Conservation (phyloP, 176 grass and related monocot species). For the Typha latifolia region DNA sequence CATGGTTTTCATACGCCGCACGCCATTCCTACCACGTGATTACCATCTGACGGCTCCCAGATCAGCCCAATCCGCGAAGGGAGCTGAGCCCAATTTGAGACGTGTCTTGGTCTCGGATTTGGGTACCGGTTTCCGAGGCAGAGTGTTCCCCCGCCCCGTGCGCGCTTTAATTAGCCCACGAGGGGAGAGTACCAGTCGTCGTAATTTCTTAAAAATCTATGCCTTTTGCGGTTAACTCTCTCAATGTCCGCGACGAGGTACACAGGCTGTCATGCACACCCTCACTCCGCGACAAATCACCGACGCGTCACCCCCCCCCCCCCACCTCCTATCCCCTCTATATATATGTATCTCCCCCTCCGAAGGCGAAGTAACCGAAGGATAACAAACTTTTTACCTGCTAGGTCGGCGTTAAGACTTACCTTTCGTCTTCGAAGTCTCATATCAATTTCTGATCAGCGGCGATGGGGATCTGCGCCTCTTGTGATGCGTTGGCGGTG, state of each 20-base stretch:
- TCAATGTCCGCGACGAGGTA: neutral
- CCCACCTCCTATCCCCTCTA: neutral
- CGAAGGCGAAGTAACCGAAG: neutral
- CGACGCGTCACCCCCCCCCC: neutral
- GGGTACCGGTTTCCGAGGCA: neutral
- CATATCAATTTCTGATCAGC: neutral
- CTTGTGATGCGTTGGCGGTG: neutral
- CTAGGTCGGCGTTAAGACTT: neutral
- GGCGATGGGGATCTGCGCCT: slow-evolving; percentile 3
- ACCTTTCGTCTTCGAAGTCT: neutral
- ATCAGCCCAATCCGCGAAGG: neutral
- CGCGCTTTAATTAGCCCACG: neutral
- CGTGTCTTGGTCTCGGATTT: neutral
- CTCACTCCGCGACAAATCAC: neutral
- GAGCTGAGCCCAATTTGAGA: neutral
- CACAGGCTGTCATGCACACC: neutral
- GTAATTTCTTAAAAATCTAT: neutral
- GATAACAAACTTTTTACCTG: neutral
- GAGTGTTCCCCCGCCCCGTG: neutral
- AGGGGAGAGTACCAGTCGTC: neutral
- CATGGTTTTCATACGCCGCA: too few species aligned
- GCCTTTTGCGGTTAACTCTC: neutral
- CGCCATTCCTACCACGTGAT: neutral
- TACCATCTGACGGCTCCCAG: neutral
- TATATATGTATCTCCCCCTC: neutral